phyloP scores from a whole-genome alignment of 805 yeast genomes.

The Saturnispora hagleri region DNA sequence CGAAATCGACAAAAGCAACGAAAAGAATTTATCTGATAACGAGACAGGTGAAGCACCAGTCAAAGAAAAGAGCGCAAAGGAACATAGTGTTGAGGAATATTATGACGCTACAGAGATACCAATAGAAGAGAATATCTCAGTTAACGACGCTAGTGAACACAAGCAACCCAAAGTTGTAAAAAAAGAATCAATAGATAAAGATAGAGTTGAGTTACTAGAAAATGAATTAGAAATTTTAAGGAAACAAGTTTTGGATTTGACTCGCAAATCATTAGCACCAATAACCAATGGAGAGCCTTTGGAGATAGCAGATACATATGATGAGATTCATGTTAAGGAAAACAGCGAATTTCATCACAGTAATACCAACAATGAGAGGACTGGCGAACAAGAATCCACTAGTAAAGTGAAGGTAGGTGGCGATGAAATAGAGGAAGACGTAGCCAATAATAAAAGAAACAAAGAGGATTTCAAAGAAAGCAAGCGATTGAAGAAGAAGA shows the following conservation, averaged over 20 bases:
- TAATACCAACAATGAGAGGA: neutral
- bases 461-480: neutral
- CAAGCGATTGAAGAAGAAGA: constrained; percentile 2
- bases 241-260: constrained; percentile 5
- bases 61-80: neutral
- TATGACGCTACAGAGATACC: neutral
- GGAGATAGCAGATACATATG: neutral
- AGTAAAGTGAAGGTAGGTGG: constrained; percentile 2
- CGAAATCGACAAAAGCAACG: too few relatives aligned
- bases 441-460: neutral
- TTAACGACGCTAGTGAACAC: neutral
- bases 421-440: neutral
- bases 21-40: too few relatives aligned
- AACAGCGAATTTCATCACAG: constrained; percentile 8
- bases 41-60: neutral
- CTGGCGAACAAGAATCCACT: constrained; percentile 3
- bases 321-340: constrained; percentile 18
- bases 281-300: neutral
- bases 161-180: neutral
- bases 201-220: neutral
- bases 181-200: neutral
- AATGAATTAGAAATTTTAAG: neutral
- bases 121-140: neutral
- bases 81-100: neutral
- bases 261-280: neutral